Base-by-base conservation (phyloP, 2,329 filamentous ascomycete genomes). In the Bipolaris zeicola region DNA sequence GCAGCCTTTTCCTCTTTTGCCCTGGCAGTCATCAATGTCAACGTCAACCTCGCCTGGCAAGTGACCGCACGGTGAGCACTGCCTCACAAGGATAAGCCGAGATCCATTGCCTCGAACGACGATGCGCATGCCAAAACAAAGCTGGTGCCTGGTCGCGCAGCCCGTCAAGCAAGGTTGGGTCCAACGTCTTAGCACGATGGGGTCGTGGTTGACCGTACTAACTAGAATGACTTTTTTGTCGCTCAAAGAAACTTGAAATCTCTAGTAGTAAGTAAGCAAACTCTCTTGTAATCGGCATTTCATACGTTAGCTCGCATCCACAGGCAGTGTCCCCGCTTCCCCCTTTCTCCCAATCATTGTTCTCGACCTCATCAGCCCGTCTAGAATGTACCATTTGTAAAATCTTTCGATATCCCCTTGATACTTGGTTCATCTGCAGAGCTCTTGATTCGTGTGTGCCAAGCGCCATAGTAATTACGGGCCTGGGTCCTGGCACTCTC, bases 31-130 rank as follows among this genome's bases (percentile, higher is more conserved):
- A 50, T 79, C 4, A 82, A 82, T 60, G 80, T 84, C 72, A 82
- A 81, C 61, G 81, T 82, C 0, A 82, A 85, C 63, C 78, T 83
- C 73, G 83, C 14, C 72, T 84, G 6, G 82, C 82, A 0, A 82
- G 82, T 16, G 81, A 81, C 3, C 82, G 84, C 58, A 84, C 82
- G 4, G 83, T 81, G 0, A 81, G 80, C 0, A 83, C 82, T 1
- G 75, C 79, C 3, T 80, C 84, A 65, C 79, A 82, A 50, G 79
- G 79, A 78, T 0, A 69, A 83, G 59, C 75, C 84, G 59, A 66
- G 73, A 18, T 77, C 78, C 55, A 66, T 84, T 20, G 62, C 81
- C 38, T 68, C 70, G 4, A 65, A 78, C 44, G 68, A 71, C 1
- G 61, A 62, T 0, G 76, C 79, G 5, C 83, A 83, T 59, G 71